phyloP scores from a whole-genome alignment of 169 alveolate species.

The Hammondia hammondi region DNA sequence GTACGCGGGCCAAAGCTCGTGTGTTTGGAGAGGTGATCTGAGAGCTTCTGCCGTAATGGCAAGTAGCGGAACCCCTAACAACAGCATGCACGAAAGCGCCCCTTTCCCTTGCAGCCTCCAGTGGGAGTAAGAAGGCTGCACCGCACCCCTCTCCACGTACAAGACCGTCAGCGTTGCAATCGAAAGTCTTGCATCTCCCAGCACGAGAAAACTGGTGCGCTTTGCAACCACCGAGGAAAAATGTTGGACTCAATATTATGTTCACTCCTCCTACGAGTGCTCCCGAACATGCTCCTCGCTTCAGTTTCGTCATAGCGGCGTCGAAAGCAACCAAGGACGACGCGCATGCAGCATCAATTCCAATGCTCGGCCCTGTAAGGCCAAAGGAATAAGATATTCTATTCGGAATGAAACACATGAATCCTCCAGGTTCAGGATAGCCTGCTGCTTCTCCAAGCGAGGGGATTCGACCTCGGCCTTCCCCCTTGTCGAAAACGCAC shows the following conservation, averaged over 20 bases:
- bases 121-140: conserved; percentile 65
- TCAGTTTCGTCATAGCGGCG: conserved; percentile 68
- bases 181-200: conserved; percentile 82
- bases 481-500: conserved; percentile 70
- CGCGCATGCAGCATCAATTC: conserved; percentile 81
- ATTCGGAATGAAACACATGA: conserved; percentile 75
- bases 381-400: conserved; percentile 76
- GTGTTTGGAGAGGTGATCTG: conserved; percentile 83
- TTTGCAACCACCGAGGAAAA: conserved; percentile 60
- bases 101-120: conserved; percentile 22
- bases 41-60: conserved; percentile 81
- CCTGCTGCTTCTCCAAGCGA: conserved; percentile 74
- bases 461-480: conserved; percentile 65
- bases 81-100: conserved; percentile 64
- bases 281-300: conserved; percentile 34
- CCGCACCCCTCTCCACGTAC: conserved; percentile 84
- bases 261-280: conserved; percentile 70
- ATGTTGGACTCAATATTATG: conserved; percentile 43
- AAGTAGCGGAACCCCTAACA: conserved; percentile 79
- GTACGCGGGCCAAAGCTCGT: conserved; percentile 74
- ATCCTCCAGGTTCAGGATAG: conserved; percentile 74
- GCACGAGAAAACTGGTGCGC: conserved; percentile 79
- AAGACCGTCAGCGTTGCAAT: conserved; percentile 79
- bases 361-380: conserved; percentile 75
- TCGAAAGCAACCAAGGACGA: conserved; percentile 80